Evolutionary conservation across 352 stramenopile genomes (phyloP).

Genomic region (Globisporangium alternatum): DNA sequence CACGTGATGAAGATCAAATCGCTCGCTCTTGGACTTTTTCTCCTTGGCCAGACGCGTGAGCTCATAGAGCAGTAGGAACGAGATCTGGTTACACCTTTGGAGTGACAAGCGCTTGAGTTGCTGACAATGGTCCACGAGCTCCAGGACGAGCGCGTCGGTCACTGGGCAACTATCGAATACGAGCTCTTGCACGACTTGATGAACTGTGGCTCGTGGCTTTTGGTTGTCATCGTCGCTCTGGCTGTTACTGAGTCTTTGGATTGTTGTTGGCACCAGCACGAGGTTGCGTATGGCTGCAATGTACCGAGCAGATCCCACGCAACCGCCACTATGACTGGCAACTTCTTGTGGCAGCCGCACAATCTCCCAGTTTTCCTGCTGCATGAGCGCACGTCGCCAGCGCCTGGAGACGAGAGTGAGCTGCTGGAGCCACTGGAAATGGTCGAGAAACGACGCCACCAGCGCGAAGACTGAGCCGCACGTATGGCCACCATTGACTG

Average conservation of each 20-base stretch:
- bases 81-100: constrained; percentile 22
- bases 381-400: constrained; percentile 13
- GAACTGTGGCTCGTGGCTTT: not conserved
- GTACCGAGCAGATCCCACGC: not conserved
- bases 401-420: constrained; percentile 15
- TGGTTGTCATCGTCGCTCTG: not conserved
- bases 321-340: not conserved
- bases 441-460: constrained; percentile 18
- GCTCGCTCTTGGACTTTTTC: constrained; percentile 2
- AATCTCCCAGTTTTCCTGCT: constrained; percentile 11
- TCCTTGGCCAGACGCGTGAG: constrained; percentile 17
- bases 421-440: constrained; percentile 16
- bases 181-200: constrained; percentile 19
- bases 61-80: constrained; percentile 37
- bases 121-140: constrained; percentile 19
- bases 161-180: constrained; percentile 19
- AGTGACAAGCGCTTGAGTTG: constrained; percentile 18
- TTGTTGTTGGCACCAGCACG: not conserved
- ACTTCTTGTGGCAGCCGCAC: constrained; percentile 9
- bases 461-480: not conserved
- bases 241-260: no score
- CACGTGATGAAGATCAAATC: constrained; percentile 4
- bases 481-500: not conserved
- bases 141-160: constrained; percentile 25
- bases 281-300: not conserved